Percentiles rank a stretch among this genome's conserved stretches.
These are phyloP conservation scores for Parietaria judaica DNA, from an alignment of 306 rosid genomes.

Conservation along the genomic window DNA sequence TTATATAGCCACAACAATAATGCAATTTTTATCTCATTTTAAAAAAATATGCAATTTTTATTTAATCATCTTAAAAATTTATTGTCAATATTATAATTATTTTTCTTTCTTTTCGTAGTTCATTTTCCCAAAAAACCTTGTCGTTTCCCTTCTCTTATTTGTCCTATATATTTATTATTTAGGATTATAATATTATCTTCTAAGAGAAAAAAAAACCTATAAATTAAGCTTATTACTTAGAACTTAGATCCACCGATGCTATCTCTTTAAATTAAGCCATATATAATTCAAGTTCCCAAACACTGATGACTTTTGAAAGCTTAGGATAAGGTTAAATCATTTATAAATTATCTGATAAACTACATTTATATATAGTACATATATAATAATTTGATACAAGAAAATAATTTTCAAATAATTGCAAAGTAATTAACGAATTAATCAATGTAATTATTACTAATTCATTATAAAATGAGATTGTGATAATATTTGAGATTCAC, in stretches of 20 bases:
- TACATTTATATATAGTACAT: not conserved
- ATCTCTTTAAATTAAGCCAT: not conserved
- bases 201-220: not conserved
- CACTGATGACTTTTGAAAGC: no score
- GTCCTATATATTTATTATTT: not conserved
- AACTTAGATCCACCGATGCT: not conserved
- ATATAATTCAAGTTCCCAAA: not conserved
- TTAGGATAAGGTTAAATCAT: no score
- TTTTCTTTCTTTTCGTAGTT: slow-evolving; percentile 24
- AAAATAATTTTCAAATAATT: no score
- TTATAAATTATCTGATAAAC: no score
- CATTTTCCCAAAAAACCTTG: slow-evolving; percentile 61
- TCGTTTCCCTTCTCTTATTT: slow-evolving; percentile 19
- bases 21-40: not conserved
- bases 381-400: no score
- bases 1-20: slow-evolving; percentile 28
- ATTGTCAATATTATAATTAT: slow-evolving; percentile 11
- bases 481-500: no score
- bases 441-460: no score
- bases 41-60: no score
- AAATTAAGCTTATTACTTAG: not conserved
- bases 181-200: not conserved
- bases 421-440: no score
- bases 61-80: no score
- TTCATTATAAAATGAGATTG: no score